A percentile compares a stretch with the other conserved stretches of the same genome.
Evolutionary conservation across 176 grass and related monocot genomes (phyloP).

Genomic region (Aechmea fasciata): DNA sequence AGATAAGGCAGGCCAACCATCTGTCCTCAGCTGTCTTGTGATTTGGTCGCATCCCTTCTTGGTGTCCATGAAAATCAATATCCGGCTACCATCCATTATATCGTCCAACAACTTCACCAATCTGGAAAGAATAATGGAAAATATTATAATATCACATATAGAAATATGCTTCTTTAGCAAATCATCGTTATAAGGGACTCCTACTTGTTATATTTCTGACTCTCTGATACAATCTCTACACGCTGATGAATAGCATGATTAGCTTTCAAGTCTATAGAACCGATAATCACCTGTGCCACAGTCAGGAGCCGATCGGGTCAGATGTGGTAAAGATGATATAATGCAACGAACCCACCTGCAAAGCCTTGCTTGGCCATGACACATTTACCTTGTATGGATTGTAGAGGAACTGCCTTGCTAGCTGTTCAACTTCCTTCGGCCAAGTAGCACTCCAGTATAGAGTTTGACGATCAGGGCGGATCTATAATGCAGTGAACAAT

Average conservation of each 20-base stretch:
- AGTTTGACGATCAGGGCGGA: conserved; percentile 95
- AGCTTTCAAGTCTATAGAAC: conserved; percentile 95
- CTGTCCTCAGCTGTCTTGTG: conserved; percentile 82
- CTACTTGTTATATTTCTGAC: conserved; percentile 99
- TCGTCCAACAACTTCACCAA: conserved; percentile 94
- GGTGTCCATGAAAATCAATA: conserved; percentile 97
- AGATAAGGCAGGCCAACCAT: conserved; percentile 79
- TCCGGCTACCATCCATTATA: conserved; percentile 95
- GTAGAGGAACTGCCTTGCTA: conserved; percentile 84
- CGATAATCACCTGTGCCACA: conserved; percentile 66
- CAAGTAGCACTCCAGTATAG: conserved; percentile 98
- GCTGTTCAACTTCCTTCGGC: conserved; percentile 91
- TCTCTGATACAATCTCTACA: conserved; percentile 94
- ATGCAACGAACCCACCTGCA: conserved; percentile 11
- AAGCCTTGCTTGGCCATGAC: conserved; percentile 4
- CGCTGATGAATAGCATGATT: conserved; percentile 91
- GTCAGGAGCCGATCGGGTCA: conserved; percentile 12
- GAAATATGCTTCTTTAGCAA: not conserved
- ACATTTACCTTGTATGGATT: conserved; percentile 79
- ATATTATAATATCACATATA: too few species aligned
- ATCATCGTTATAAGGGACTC: conserved; percentile 10
- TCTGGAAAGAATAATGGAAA: conserved; percentile 26
- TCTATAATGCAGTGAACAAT: conserved; percentile 36
- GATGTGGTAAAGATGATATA: conserved; percentile 21
- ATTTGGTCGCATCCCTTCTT: conserved; percentile 94